phyloP scores from a whole-genome alignment of 2,329 filamentous ascomycete species.

The Cladosporium cucumerinum region DNA sequence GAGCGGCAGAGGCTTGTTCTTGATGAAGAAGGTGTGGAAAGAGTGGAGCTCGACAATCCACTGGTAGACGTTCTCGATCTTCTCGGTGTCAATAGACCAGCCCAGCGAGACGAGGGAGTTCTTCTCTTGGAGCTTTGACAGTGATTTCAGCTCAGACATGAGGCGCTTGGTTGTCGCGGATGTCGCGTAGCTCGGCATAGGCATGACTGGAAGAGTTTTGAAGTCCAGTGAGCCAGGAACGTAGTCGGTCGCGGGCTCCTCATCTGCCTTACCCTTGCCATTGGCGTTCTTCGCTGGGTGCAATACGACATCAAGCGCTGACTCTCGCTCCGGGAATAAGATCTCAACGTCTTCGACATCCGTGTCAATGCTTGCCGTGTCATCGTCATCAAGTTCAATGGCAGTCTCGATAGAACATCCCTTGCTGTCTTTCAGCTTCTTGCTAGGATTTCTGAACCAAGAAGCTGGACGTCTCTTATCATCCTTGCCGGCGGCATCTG shows the following conservation, averaged over 20 bases:
- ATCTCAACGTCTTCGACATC: conserved; percentile 47
- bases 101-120: conserved; percentile 66
- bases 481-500: not conserved
- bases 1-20: conserved; percentile 55
- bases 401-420: conserved; percentile 34
- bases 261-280: not conserved
- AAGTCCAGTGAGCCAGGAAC: conserved; percentile 64
- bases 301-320: conserved; percentile 11
- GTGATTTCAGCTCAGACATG: conserved; percentile 60
- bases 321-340: conserved; percentile 32
- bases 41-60: conserved; percentile 90
- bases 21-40: conserved; percentile 49
- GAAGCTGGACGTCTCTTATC: not conserved
- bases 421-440: conserved; percentile 28
- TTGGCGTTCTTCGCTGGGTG: not conserved
- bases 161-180: conserved; percentile 59
- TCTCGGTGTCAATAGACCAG: conserved; percentile 72
- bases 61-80: conserved; percentile 74
- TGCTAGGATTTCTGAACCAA: conserved; percentile 7
- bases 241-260: conserved; percentile 50
- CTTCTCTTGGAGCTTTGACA: conserved; percentile 62
- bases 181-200: conserved; percentile 63
- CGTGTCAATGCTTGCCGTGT: conserved; percentile 47
- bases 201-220: conserved; percentile 60
- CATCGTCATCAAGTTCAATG: conserved; percentile 37